A percentile compares a stretch with the other conserved stretches of the same genome.
These are phyloP conservation scores for Filosporella fistucella DNA, from an alignment of 495 filamentous ascomycete species.

Conservation along the genomic window DNA sequence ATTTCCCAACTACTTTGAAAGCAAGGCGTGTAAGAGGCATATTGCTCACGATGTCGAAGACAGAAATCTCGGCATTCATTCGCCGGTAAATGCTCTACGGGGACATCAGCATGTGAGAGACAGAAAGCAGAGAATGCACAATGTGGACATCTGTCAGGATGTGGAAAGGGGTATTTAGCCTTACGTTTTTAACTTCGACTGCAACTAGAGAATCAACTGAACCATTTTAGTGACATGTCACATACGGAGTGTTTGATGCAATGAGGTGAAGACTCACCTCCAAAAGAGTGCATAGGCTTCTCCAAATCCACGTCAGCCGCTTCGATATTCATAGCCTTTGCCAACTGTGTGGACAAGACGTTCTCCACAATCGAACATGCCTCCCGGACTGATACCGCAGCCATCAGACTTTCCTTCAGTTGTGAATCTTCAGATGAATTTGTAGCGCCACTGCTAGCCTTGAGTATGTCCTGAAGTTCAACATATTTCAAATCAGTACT, in stretches of 20 bases:
- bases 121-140: too few relatives aligned
- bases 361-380: conserved; percentile 1
- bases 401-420: not conserved
- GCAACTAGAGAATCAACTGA: conserved; percentile 48
- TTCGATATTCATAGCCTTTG: conserved; percentile 10
- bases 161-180: too few relatives aligned
- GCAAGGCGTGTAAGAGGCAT: conserved; percentile 20
- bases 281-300: conserved; percentile 10
- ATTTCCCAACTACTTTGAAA: conserved; percentile 14
- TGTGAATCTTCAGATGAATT: conserved; percentile 1
- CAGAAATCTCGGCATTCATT: conserved; percentile 35
- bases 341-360: not conserved
- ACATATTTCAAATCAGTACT: conserved; percentile 4
- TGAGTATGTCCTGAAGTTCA: not conserved
- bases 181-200: conserved; percentile 52
- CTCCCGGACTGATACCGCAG: not conserved
- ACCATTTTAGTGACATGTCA: not conserved
- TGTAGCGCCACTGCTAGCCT: not conserved
- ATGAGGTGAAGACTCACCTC: not conserved
- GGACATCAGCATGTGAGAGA: too few relatives aligned
- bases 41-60: conserved; percentile 43
- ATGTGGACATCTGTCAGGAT: too few relatives aligned
- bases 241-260: not conserved
- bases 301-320: conserved; percentile 6
- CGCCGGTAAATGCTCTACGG: conserved; percentile 39